Conservation (phyloP, 108 stramenopile genomes). For the Stephanodiscus triporus region DNA sequence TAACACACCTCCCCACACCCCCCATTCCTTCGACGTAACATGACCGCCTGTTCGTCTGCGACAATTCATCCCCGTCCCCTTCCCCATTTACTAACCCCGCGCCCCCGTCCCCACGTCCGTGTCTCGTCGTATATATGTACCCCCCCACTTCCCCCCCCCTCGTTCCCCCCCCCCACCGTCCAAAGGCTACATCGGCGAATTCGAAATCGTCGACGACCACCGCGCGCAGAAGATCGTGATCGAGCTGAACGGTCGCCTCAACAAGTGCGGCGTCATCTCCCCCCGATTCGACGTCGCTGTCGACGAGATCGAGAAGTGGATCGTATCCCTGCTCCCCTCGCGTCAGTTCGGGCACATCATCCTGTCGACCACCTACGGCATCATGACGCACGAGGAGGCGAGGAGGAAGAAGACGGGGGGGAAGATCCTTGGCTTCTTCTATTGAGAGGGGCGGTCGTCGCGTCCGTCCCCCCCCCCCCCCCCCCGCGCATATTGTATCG, state of each 20-base stretch:
- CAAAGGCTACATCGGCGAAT: conserved; percentile 99
- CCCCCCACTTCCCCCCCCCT: too few species aligned
- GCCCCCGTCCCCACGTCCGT: neutral
- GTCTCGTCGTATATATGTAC: neutral
- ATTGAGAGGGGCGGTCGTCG: too few species aligned
- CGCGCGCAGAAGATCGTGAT: conserved; percentile 98
- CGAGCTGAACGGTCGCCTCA: conserved; percentile 97
- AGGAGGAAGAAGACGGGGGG: conserved; percentile 99
- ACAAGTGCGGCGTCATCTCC: conserved; percentile 99
- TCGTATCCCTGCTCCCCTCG: conserved; percentile 95
- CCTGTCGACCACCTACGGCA: conserved; percentile 96
- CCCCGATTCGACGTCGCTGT: conserved; percentile 96
- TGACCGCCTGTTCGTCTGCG: conserved; percentile 61
- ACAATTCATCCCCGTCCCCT: too few species aligned
- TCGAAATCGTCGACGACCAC: conserved; percentile 99
- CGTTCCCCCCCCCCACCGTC: too few species aligned
- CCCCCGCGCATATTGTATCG: too few species aligned
- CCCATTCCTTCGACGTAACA: conserved; percentile 24
- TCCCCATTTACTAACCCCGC: conserved; percentile 8
- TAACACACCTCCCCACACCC: too few species aligned
- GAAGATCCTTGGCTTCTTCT: conserved; percentile 99
- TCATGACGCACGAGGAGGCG: conserved; percentile 99
- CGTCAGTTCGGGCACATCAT: conserved; percentile 99
- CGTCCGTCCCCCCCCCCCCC: neutral
- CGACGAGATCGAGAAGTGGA: conserved; percentile 97